Base-by-base conservation (phyloP, 305 asterid species). In the Fraxinus platypoda region DNA sequence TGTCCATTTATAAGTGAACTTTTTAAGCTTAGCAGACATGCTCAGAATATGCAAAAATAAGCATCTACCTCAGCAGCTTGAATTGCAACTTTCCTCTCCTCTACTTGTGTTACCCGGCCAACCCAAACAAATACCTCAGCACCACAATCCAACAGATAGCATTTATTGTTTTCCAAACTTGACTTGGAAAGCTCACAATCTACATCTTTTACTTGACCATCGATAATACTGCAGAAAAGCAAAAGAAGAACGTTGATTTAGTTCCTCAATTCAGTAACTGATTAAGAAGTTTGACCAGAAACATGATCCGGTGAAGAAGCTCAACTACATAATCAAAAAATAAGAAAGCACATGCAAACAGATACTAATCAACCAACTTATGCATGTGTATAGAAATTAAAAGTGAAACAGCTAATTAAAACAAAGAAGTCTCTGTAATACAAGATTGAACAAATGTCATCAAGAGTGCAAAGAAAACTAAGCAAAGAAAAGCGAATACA, bases 81-180 rank as follows among this genome's bases (percentile, higher is more conserved):
- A 83, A 89, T 91, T 76, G 98, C 97, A 73, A 92, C 85, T 89
- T 94, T 96, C 86, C 99, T 91, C 87, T 94, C 99, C 80, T 96
- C 98, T 79, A 96, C 91, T 91, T 93, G 98, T 87, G 98, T 94
- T 52, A 94, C 97, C 78, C 98, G 98, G 75, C 98, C 98, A 88
- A 97, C 90, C 99, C 99, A 97, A 87, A 93, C 93, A 93, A 91
- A 97, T 46, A 95, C 88, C 90, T 95, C 98, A 76, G 93, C 90
- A 81, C 98, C 99, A 85, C 98, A 93, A 84, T 96, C 99, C 93
- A 96, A 86, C 82, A 96, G 72, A 87, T 92, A 96, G 87, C 98
- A 94, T 85, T 90, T 94, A 88, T 91, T 92, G 81, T 94, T 96
- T 85, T 94, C 99, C 90, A 96, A 83, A 74, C 86, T 72, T 77